A percentile compares a stretch with the other conserved stretches of the same genome.
Evolutionary conservation across 192 early-diverging fungal genomes (phyloP).

Genomic region (Geosiphon pyriformis): DNA sequence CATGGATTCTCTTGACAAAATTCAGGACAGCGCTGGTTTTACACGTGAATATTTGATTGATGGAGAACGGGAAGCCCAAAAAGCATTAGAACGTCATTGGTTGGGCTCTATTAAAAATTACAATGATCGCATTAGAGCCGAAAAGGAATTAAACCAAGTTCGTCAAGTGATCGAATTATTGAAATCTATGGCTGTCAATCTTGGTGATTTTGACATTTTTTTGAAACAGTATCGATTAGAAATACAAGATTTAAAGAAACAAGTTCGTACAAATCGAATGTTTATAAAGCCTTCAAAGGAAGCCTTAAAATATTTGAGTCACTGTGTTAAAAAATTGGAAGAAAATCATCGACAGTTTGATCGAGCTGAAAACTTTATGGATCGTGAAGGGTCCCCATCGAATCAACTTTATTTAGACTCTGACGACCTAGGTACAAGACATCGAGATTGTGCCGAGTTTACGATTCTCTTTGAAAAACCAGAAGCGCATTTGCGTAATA

Average conservation of each 20-base stretch:
- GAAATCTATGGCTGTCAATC: background rate
- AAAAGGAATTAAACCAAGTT: constrained; percentile 1
- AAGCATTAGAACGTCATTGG: background rate
- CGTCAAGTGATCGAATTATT: background rate
- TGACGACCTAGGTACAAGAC: background rate
- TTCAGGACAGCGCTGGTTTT: background rate
- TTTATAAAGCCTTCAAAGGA: background rate
- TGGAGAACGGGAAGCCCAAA: constrained; percentile 16
- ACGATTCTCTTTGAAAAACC: background rate
- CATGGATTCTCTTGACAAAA: background rate
- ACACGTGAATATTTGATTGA: constrained; percentile 4
- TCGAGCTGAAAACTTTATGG: background rate
- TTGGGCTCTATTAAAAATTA: background rate
- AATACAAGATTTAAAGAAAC: background rate
- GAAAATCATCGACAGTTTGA: background rate
- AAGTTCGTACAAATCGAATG: background rate
- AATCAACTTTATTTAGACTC: background rate
- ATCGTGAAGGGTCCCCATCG: background rate
- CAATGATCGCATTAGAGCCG: background rate
- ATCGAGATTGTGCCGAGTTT: constrained; percentile 10
- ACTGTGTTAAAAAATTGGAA: background rate
- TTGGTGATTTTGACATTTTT: constrained; percentile 5
- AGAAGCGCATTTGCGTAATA: background rate
- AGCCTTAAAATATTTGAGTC: constrained; percentile 1
- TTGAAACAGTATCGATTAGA: constrained; percentile 2